Conservation (phyloP, 2,329 filamentous ascomycete species). For the Zopfia rhizophila region DNA sequence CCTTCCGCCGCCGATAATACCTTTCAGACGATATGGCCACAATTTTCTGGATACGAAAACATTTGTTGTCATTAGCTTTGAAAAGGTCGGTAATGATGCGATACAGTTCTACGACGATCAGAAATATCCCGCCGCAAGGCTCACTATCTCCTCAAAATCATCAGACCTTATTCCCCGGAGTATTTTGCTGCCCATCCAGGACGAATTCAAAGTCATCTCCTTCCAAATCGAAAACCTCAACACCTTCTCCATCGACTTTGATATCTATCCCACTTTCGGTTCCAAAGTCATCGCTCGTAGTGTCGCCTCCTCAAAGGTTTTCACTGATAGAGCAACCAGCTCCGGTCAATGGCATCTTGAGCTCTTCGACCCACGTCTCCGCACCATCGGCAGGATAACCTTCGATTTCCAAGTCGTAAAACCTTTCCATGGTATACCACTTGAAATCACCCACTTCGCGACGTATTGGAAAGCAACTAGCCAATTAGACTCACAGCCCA, state of each 20-base stretch:
- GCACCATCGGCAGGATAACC: slow-evolving; percentile 91
- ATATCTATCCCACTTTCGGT: slow-evolving; percentile 96
- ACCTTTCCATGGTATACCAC: slow-evolving; percentile 88
- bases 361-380: slow-evolving; percentile 88
- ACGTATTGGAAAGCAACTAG: slow-evolving; percentile 99
- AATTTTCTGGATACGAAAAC: slow-evolving; percentile 99
- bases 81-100: slow-evolving; percentile 76
- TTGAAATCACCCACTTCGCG: slow-evolving; percentile 98
- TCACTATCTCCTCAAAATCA: slow-evolving; percentile 96
- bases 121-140: slow-evolving; percentile 92
- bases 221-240: slow-evolving; percentile 97
- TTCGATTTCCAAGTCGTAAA: slow-evolving; percentile 98
- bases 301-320: slow-evolving; percentile 87
- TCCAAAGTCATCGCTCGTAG: slow-evolving; percentile 98
- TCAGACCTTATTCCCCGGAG: slow-evolving; percentile 97
- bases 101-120: slow-evolving; percentile 97
- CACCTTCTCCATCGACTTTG: slow-evolving; percentile 93
- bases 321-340: slow-evolving; percentile 78
- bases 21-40: slow-evolving; percentile 91
- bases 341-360: slow-evolving; percentile 86
- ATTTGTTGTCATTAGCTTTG: slow-evolving; percentile 92
- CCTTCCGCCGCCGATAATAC: slow-evolving; percentile 94
- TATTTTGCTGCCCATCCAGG: slow-evolving; percentile 92
- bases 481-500: slow-evolving; percentile 85
- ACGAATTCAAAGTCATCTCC: slow-evolving; percentile 91